phyloP scores from a whole-genome alignment of 345 rosid species.

The Psidium guajava region DNA sequence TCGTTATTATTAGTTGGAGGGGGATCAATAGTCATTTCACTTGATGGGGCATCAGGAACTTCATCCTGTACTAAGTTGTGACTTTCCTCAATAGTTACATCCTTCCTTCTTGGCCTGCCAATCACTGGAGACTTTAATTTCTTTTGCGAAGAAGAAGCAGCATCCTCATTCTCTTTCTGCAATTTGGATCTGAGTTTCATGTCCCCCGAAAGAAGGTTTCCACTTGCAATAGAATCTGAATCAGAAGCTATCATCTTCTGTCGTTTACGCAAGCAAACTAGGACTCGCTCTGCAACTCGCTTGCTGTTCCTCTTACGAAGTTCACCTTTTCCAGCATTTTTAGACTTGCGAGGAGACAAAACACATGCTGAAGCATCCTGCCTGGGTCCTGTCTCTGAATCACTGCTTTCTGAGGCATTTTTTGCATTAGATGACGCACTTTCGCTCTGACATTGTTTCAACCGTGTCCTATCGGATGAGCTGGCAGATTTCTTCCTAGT shows the following conservation, averaged over 20 bases:
- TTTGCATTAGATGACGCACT: slow-evolving; percentile 93
- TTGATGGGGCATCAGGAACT: slow-evolving; percentile 21
- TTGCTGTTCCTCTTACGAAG: slow-evolving; percentile 75
- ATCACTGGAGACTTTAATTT: slow-evolving; percentile 37
- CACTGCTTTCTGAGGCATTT: slow-evolving; percentile 70
- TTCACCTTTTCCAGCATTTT: slow-evolving; percentile 49
- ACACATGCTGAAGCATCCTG: slow-evolving; percentile 33
- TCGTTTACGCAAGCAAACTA: slow-evolving; percentile 66
- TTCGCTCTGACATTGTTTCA: slow-evolving; percentile 68
- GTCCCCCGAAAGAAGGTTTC: slow-evolving; percentile 32
- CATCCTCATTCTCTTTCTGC: slow-evolving; percentile 70
- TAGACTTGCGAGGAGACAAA: slow-evolving; percentile 48
- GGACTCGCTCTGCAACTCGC: slow-evolving; percentile 77
- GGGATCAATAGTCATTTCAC: slow-evolving; percentile 31
- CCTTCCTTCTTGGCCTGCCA: slow-evolving; percentile 57
- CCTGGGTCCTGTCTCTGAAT: slow-evolving; percentile 63
- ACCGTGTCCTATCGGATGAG: slow-evolving; percentile 32
- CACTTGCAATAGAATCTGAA: slow-evolving; percentile 68
- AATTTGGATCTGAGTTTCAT: slow-evolving; percentile 38
- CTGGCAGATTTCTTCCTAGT: slow-evolving; percentile 46
- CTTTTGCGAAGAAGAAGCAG: slow-evolving; percentile 64
- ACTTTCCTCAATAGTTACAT: slow-evolving; percentile 15
- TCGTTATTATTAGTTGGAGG: slow-evolving; percentile 34
- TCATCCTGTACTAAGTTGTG: slow-evolving; percentile 25
- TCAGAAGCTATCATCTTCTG: slow-evolving; percentile 74